Conservation (phyloP, 495 filamentous ascomycete species). For the Penicillium goetzii region DNA sequence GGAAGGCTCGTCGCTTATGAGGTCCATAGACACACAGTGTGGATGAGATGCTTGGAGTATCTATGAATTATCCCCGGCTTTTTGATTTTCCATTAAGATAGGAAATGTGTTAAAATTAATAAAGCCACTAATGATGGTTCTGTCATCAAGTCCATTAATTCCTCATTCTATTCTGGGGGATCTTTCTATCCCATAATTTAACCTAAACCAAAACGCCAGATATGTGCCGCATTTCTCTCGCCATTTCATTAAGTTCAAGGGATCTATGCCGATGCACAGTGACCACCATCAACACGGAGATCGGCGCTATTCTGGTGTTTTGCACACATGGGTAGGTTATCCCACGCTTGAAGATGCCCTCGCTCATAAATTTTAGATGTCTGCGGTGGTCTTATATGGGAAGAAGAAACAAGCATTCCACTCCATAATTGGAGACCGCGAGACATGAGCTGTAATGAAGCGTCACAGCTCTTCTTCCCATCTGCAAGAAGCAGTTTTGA, state of each 20-base stretch:
- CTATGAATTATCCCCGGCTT: conserved; percentile 17
- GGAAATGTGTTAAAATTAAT: no score
- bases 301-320: conserved; percentile 53
- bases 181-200: conserved; percentile 4
- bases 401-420: conserved; percentile 43
- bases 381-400: conserved; percentile 49
- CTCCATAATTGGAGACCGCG: conserved; percentile 39
- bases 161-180: neutral
- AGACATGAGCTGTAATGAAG: conserved; percentile 33
- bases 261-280: conserved; percentile 41
- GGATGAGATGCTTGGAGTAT: conserved; percentile 22
- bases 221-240: conserved; percentile 21
- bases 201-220: conserved; percentile 17
- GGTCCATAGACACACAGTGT: conserved; percentile 14
- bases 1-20: neutral
- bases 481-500: conserved; percentile 36
- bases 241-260: conserved; percentile 15
- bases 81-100: conserved; percentile 10
- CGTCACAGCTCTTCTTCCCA: conserved; percentile 32
- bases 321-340: conserved; percentile 46
- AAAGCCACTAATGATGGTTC: neutral
- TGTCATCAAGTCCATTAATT: neutral
- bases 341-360: neutral
- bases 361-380: conserved; percentile 29
- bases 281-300: conserved; percentile 45